Evolutionary conservation across 805 yeast species (phyloP).

Genomic region (Middelhovenomyces tepae): DNA sequence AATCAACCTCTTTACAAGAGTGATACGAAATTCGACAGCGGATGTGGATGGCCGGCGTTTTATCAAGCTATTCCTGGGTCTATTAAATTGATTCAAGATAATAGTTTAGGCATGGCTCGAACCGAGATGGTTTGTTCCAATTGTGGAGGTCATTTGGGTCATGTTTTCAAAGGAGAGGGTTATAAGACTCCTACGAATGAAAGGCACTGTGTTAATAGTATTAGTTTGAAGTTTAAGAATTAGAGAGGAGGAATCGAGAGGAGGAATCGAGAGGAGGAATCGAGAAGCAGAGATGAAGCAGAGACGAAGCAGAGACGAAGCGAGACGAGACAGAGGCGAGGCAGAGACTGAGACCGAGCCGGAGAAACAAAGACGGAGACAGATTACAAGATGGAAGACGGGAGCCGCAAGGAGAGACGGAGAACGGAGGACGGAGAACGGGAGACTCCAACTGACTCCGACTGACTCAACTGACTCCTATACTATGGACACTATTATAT

Average conservation of each 20-base stretch:
- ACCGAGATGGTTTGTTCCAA: constrained; percentile 81
- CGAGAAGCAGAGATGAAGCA: too few relatives aligned
- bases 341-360: too few relatives aligned
- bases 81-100: constrained; percentile 52
- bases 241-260: constrained; percentile 4
- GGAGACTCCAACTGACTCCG: too few relatives aligned
- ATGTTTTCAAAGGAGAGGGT: constrained; percentile 91
- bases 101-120: constrained; percentile 65
- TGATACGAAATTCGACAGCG: constrained; percentile 73
- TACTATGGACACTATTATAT: too few relatives aligned
- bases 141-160: constrained; percentile 95
- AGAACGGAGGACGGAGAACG: too few relatives aligned
- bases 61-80: constrained; percentile 83
- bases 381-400: too few relatives aligned
- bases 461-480: too few relatives aligned
- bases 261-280: too few relatives aligned
- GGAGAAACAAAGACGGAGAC: too few relatives aligned
- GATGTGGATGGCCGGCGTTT: constrained; percentile 99
- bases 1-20: constrained; percentile 69
- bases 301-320: too few relatives aligned
- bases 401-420: too few relatives aligned
- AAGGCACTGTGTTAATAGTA: constrained; percentile 91
- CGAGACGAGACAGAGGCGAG: too few relatives aligned
- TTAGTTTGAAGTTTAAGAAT: constrained; percentile 62
- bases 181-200: constrained; percentile 79